Conservation (phyloP, 176 grass and related monocot species). For the Triticum dicoccoides region DNA sequence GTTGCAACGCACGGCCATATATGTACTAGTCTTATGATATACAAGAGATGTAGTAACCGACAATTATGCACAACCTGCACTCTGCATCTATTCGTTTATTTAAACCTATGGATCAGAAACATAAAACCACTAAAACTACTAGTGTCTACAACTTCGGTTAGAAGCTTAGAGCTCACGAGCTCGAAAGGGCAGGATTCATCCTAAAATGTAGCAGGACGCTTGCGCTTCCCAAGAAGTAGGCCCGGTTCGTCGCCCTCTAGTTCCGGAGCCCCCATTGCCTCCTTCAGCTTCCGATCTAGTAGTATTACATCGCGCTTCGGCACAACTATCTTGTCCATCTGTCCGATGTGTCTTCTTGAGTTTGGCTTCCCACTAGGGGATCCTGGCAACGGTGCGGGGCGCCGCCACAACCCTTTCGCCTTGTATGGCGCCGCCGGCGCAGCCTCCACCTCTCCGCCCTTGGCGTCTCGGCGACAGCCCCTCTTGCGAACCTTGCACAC, state of each 20-base stretch:
- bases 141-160: neutral
- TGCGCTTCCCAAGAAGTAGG: neutral
- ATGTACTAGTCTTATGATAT: too few species aligned
- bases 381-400: neutral
- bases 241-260: neutral
- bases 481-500: conserved; percentile 25
- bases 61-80: too few species aligned
- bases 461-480: neutral
- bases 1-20: too few species aligned
- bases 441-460: neutral
- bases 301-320: neutral
- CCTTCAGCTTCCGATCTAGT: neutral
- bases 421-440: too few species aligned
- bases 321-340: neutral
- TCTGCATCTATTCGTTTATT: too few species aligned
- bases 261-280: neutral
- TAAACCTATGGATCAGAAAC: too few species aligned
- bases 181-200: neutral
- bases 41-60: too few species aligned
- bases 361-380: neutral
- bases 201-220: neutral
- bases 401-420: too few species aligned
- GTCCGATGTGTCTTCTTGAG: neutral
- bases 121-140: neutral
- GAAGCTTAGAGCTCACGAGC: neutral